phyloP scores from a whole-genome alignment of 176 grass and related monocot species.

The Carex cristatella region DNA sequence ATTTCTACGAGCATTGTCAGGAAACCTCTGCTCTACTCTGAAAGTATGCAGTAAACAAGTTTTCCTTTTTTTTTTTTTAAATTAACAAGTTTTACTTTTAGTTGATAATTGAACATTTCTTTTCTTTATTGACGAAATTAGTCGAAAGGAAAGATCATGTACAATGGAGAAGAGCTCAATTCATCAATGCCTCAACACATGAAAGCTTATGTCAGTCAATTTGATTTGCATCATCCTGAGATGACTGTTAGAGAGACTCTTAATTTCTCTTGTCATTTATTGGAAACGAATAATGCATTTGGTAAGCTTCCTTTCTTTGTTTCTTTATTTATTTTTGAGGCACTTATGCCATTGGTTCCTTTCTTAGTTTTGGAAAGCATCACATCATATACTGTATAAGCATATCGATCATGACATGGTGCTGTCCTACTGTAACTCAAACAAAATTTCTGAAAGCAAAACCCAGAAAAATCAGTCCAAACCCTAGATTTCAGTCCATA shows the following conservation, averaged over 20 bases:
- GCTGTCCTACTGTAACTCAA: not conserved
- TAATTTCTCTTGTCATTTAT: slow-evolving; percentile 62
- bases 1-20: slow-evolving; percentile 65
- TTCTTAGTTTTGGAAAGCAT: not conserved
- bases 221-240: slow-evolving; percentile 92
- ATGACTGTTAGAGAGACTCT: slow-evolving; percentile 86
- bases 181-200: slow-evolving; percentile 47
- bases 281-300: slow-evolving; percentile 63
- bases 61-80: not conserved
- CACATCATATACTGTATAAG: not conserved
- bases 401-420: not conserved
- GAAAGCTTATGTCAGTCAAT: slow-evolving; percentile 74
- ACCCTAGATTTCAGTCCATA: not conserved
- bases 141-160: slow-evolving; percentile 53
- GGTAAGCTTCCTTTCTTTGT: slow-evolving; percentile 37
- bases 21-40: slow-evolving; percentile 52
- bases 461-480: not conserved
- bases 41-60: slow-evolving; percentile 38
- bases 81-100: slow-evolving; percentile 12
- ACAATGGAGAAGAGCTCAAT: slow-evolving; percentile 59
- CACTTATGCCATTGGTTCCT: not conserved
- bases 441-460: not conserved
- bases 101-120: slow-evolving; percentile 11
- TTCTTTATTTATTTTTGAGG: not conserved
- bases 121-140: slow-evolving; percentile 23